Conservation (phyloP, 176 grass and related monocot species). For the Oryza rufipogon region DNA sequence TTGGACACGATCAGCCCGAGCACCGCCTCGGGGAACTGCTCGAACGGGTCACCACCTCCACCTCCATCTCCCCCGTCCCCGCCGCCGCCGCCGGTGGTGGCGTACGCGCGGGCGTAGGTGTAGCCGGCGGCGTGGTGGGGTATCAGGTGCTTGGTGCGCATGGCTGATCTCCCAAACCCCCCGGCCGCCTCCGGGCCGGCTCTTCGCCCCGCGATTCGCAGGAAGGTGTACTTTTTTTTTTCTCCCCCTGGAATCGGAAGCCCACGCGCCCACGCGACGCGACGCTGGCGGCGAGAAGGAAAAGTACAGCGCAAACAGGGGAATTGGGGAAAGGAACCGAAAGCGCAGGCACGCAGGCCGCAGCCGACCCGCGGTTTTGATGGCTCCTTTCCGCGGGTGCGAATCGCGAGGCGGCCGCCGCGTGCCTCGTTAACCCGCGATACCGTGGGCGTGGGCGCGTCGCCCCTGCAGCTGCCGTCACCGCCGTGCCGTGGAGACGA, state of each 20-base stretch:
- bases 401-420: not conserved
- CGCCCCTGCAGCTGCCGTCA: not conserved
- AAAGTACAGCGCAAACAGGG: conserved; percentile 35
- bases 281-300: not conserved
- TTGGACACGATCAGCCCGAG: conserved; percentile 55
- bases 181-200: not conserved
- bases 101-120: conserved; percentile 41
- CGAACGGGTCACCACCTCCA: conserved; percentile 36
- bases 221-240: not conserved
- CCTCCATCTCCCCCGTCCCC: not conserved
- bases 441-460: not conserved
- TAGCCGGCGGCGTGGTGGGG: conserved; percentile 47
- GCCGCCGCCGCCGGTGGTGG: conserved; percentile 1
- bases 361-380: conserved; percentile 3
- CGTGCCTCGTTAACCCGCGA: not conserved
- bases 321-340: conserved; percentile 13
- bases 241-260: conserved; percentile 5
- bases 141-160: conserved; percentile 66
- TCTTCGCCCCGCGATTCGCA: not conserved
- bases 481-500: conserved; percentile 7
- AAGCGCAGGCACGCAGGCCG: conserved; percentile 12
- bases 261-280: not conserved
- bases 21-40: conserved; percentile 44
- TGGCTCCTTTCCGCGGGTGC: conserved; percentile 9
- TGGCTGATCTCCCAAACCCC: not conserved